Base-by-base conservation (phyloP, 169 alveolate genomes). In the Babesia bigemina region DNA sequence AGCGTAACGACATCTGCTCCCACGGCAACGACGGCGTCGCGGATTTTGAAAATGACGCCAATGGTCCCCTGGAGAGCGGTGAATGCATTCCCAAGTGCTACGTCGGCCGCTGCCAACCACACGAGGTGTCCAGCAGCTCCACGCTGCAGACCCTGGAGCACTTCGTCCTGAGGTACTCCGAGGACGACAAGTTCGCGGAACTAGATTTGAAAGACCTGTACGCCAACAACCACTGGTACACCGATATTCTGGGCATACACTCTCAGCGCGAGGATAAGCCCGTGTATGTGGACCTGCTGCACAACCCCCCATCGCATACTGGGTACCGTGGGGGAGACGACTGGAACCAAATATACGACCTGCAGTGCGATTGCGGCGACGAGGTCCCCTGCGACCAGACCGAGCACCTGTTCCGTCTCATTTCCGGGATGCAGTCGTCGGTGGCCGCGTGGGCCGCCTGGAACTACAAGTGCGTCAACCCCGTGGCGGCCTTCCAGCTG, bases 341-440 rank as follows among this genome's bases (percentile, higher is more conserved):
- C 65, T 82, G 89, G 89, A 62, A 63, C 19, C n/a, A 19, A 8
- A 44, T 58, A 11, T 48, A 73, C 48, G 84, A 50, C 44, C 52
- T 73, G 22, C 53, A 63, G 56, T 62, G 56, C 56, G 77, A 63
- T 17, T 44, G 62, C 28, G 81, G 44, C 4, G 71, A 78, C 48
- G 90, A 56, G 28, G 70, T 75, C 48, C 63, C 84, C 21, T 92
- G 95, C 65, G 69, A 82, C 58, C 90, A 85, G 55, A 87, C 83
- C 60, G 92, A 86, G 29, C 90, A 88, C 57, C 70, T 95, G 28
- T 89, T 86, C 52, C 65, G 92, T 58, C 78, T 93, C 7, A 75
- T 94, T 4, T 88, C 95, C 0, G 98, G 97, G 2, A 86, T 94
- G 91, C 97, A 94, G 58, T 77, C 96, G 19, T 75, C 88, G 42